Conservation (phyloP, 345 rosid genomes). For the Firmiana major region DNA sequence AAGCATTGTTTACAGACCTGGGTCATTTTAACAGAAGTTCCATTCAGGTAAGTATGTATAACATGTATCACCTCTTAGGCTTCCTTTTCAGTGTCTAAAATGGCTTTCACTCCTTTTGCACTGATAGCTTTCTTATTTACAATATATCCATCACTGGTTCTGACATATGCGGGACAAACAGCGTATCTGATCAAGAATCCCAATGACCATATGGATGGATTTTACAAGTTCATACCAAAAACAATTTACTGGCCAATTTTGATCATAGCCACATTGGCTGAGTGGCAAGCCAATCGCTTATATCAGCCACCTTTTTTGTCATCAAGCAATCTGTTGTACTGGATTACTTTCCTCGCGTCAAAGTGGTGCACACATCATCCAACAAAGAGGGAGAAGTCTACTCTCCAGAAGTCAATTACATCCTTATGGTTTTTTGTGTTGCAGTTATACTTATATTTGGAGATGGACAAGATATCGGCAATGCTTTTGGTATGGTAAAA, state of each 20-base stretch:
- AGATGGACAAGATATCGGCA: constrained; percentile 77
- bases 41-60: constrained; percentile 40
- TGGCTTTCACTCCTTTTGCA: constrained; percentile 16
- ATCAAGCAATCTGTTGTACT: constrained; percentile 87
- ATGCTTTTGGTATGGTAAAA: constrained; percentile 57
- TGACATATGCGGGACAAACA: constrained; percentile 90
- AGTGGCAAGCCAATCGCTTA: constrained; percentile 90
- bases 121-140: constrained; percentile 69
- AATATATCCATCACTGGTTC: constrained; percentile 76
- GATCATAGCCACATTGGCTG: constrained; percentile 67
- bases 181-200: constrained; percentile 74
- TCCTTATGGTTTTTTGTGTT: constrained; percentile 78
- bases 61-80: background rate
- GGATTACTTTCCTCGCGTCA: constrained; percentile 84
- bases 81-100: background rate
- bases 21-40: constrained; percentile 75
- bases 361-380: constrained; percentile 77
- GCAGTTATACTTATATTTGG: constrained; percentile 76
- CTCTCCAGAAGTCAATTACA: constrained; percentile 85
- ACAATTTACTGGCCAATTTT: constrained; percentile 80
- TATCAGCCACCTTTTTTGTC: constrained; percentile 85
- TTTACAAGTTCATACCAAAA: constrained; percentile 74
- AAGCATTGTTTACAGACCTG: constrained; percentile 86
- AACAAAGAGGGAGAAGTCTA: constrained; percentile 83
- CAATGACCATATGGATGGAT: constrained; percentile 58